Evolutionary conservation across 73 alveolate species (phyloP).

Genomic region (Paramecium tetraurelia): DNA sequence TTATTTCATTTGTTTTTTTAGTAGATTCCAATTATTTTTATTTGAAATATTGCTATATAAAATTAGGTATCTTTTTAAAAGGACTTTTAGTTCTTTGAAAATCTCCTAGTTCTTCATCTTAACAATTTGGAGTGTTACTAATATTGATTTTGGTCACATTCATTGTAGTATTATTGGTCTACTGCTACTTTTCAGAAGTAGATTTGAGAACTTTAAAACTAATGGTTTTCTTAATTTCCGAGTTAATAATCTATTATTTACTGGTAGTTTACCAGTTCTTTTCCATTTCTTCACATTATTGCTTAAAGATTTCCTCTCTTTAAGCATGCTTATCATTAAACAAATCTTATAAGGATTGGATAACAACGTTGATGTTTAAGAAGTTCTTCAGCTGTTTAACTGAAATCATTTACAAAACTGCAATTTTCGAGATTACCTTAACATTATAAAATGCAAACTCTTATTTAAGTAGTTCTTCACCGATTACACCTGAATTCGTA

Average conservation of each 20-base stretch:
- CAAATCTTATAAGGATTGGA: not conserved
- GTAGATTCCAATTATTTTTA: not conserved
- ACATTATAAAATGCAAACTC: not conserved
- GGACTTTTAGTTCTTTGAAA: constrained; percentile 18
- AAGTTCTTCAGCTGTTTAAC: not conserved
- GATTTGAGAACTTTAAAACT: not conserved
- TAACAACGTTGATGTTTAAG: not conserved
- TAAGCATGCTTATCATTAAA: not conserved
- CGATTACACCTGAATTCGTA: not conserved
- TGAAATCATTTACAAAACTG: not conserved
- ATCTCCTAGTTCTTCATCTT: not conserved
- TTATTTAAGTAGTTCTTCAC: not conserved
- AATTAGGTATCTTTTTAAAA: not conserved
- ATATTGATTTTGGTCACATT: not conserved
- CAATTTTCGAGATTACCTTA: constrained; percentile 17
- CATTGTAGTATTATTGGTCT: not conserved
- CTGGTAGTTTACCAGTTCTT: not conserved
- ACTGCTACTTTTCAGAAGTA: not conserved
- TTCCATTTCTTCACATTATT: constrained; percentile 30
- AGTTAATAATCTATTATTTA: not conserved
- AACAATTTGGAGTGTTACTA: not conserved
- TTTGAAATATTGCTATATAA: not conserved
- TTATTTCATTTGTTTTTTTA: constrained; percentile 3
- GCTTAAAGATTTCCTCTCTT: constrained; percentile 1
- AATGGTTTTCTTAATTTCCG: constrained; percentile 2